These are phyloP conservation scores for Coelastrella sp. DNA, from an alignment of 139 green algal species.

Conservation along the genomic window DNA sequence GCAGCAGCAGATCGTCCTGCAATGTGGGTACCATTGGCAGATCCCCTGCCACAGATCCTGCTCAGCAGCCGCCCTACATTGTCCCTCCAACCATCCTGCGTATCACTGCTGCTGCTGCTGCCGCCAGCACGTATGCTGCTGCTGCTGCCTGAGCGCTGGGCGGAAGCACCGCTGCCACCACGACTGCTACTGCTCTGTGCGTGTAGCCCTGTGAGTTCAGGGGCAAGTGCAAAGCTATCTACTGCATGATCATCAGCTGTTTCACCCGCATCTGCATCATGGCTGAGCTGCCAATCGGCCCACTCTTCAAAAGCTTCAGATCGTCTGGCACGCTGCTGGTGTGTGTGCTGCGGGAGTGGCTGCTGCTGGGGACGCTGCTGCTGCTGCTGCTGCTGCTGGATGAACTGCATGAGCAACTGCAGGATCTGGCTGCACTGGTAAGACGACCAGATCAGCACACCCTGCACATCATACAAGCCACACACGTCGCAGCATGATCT, in stretches of 20 bases:
- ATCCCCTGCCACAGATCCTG: background rate
- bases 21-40: background rate
- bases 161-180: background rate
- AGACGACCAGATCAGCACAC: constrained; percentile 23
- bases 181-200: too few relatives aligned
- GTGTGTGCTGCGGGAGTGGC: background rate
- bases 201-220: too few relatives aligned
- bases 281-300: constrained; percentile 1
- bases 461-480: background rate
- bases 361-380: background rate
- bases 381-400: background rate
- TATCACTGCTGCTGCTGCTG: background rate
- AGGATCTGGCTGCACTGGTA: background rate
- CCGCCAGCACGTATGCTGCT: background rate
- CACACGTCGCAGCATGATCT: background rate
- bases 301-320: constrained; percentile 32
- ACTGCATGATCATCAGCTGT: background rate
- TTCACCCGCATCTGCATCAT: background rate
- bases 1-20: background rate
- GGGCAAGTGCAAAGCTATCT: background rate
- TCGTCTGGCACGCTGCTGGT: background rate
- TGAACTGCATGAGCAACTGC: background rate
- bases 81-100: background rate
- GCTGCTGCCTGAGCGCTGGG: background rate
- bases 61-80: background rate